phyloP scores from a whole-genome alignment of 805 yeast species.

The Candida adriatica region DNA sequence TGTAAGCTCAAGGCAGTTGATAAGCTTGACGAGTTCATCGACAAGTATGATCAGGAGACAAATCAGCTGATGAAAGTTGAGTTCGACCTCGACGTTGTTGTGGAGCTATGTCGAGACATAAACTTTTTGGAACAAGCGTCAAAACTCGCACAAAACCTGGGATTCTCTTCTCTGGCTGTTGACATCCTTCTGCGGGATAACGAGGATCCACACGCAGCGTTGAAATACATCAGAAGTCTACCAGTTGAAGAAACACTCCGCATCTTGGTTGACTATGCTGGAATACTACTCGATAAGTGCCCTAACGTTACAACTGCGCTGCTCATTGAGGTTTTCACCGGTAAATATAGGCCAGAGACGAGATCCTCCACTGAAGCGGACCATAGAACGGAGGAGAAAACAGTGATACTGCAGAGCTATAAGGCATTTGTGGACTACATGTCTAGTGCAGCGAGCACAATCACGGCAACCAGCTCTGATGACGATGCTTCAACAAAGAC shows the following conservation, averaged over 20 bases:
- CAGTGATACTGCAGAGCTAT: conserved; percentile 39
- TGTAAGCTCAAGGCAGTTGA: conserved; percentile 64
- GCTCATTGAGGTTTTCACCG: conserved; percentile 83
- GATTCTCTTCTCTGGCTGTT: conserved; percentile 69
- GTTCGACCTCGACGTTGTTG: conserved; percentile 63
- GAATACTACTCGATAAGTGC: conserved; percentile 51
- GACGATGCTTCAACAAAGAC: conserved; percentile 3
- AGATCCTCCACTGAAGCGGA: conserved; percentile 16
- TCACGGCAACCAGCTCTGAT: conserved; percentile 14
- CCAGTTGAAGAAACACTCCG: conserved; percentile 72
- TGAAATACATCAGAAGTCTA: conserved; percentile 60
- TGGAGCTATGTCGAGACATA: conserved; percentile 66
- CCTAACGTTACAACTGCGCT: conserved; percentile 82
- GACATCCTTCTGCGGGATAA: conserved; percentile 67
- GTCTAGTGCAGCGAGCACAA: conserved; percentile 26
- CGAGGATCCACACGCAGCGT: conserved; percentile 49
- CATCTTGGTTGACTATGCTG: conserved; percentile 60
- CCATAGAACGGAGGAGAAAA: conserved; percentile 11
- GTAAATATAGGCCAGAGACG: conserved; percentile 52
- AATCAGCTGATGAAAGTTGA: conserved; percentile 29
- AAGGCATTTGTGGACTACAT: conserved; percentile 53
- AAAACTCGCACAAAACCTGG: conserved; percentile 58
- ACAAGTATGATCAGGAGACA: conserved; percentile 31
- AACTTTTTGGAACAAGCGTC: conserved; percentile 64
- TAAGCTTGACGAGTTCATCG: conserved; percentile 52